Conservation (phyloP, 1,284 basidiomycete genomes). For the Mycena sp. region DNA sequence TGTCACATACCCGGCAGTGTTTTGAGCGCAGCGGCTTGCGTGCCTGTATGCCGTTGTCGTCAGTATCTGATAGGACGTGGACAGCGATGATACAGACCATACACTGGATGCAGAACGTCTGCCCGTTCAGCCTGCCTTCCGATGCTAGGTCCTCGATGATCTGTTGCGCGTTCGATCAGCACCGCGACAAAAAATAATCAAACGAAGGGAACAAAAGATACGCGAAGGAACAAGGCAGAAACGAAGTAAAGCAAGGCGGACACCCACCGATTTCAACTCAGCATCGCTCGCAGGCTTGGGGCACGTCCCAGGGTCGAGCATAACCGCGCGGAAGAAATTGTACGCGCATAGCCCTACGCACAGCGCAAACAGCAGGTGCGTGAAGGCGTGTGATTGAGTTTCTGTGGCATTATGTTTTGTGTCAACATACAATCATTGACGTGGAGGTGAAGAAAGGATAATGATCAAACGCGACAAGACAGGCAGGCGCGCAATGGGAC, state of each 20-base stretch:
- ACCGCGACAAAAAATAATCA: slow-evolving; percentile 1
- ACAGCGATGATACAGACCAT: slow-evolving; percentile 63
- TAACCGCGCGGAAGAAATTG: slow-evolving; percentile 92
- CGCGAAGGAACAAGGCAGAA: too few species aligned
- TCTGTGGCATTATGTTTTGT: too few species aligned
- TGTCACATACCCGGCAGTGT: slow-evolving; percentile 93
- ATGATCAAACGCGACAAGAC: neutral
- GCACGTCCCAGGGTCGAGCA: slow-evolving; percentile 91
- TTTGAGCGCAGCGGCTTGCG: slow-evolving; percentile 94
- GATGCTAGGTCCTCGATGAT: slow-evolving; percentile 91
- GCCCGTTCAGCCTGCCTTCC: slow-evolving; percentile 90
- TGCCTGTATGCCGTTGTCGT: slow-evolving; percentile 55
- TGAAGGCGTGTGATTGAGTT: slow-evolving; percentile 77
- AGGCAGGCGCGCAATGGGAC: neutral
- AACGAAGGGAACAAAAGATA: neutral
- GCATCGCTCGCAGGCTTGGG: slow-evolving; percentile 81
- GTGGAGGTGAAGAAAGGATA: neutral
- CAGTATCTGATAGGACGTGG: too few species aligned
- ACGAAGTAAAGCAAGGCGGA: neutral
- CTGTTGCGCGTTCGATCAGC: slow-evolving; percentile 48
- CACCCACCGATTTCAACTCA: slow-evolving; percentile 83
- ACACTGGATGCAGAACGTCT: slow-evolving; percentile 95
- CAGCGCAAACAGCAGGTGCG: slow-evolving; percentile 82
- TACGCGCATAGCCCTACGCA: slow-evolving; percentile 79
- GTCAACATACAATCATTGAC: too few species aligned